Evolutionary conservation across 768 basidiomycete species (phyloP).

Genomic region (Suillus tomentosus): DNA sequence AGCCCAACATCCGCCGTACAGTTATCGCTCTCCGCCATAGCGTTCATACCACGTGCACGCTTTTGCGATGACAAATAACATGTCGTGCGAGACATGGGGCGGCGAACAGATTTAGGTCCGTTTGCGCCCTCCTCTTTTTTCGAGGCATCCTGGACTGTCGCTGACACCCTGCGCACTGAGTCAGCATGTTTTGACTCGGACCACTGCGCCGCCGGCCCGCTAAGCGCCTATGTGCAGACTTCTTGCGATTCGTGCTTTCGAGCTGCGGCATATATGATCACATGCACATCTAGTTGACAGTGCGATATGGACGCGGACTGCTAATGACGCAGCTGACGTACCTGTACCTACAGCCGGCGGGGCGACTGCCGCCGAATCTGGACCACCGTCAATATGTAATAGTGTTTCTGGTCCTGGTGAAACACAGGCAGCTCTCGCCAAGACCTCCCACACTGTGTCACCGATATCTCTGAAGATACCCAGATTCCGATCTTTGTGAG

Average conservation of each 20-base stretch:
- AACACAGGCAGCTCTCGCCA: constrained; percentile 51
- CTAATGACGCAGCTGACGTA: constrained; percentile 38
- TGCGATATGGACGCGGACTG: not conserved
- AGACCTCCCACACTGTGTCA: constrained; percentile 93
- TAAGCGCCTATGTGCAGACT: not conserved
- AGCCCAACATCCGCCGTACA: not conserved
- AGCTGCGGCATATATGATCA: not conserved
- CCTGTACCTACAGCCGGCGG: constrained; percentile 26
- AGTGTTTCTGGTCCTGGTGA: constrained; percentile 50
- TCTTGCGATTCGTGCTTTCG: constrained; percentile 46
- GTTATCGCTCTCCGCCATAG: not conserved
- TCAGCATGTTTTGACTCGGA: not conserved
- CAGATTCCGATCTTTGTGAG: constrained; percentile 92
- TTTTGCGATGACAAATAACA: not conserved
- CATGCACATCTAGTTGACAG: not conserved
- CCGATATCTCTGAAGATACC: constrained; percentile 91
- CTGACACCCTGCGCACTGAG: not conserved
- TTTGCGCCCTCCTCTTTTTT: not conserved
- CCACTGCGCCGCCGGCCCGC: not conserved
- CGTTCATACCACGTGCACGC: not conserved
- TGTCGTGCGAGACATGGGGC: not conserved
- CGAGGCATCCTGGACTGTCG: not conserved
- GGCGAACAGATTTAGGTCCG: not conserved
- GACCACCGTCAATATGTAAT: constrained; percentile 86
- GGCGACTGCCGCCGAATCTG: constrained; percentile 78